Base-by-base conservation (phyloP, 2,329 filamentous ascomycete genomes). In the Aspergillus amoenus region DNA sequence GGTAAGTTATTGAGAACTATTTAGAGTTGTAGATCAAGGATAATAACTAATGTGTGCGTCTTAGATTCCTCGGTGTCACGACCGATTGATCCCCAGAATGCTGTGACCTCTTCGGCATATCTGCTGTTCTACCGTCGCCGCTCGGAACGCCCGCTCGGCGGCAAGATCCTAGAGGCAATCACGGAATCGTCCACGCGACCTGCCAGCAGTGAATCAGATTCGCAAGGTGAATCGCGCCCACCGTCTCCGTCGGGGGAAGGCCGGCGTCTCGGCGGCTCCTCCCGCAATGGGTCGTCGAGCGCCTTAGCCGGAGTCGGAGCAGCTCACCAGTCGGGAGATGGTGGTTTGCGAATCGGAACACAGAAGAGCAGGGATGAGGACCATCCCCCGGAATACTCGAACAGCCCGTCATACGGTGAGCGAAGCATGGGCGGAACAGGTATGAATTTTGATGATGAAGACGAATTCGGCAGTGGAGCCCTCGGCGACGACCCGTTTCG, bases 61-160 rank as follows among this genome's bases (percentile, higher is more conserved):
- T 15, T 66, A 96, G 93, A 97, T 75, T 89, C 90, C 7, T 85
- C 83, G 12, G 90, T 92, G 17, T 84, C 81, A 34, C 82, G 81
- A 64, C 80, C 83, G 6, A 81, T 79, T 27, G 83, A 90, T 58
- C 80, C 86, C 0, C 74, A 82, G 34, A 80, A 79, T 27, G 84
- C 91, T 8, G 84, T 96, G 5, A 89, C 90, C 4, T 77, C 84
- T 15, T 88, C 89, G 18, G 94, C 94, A 0, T 99, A 99, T 74
- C 83, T 99, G 11, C 82, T 99, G 34, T 99, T 99, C 80, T 99
- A 99, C 77, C 90, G 94, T 41, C 89, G 94, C 56, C 88, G 91
- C 62, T 91, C 91, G 5, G 81, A 84, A 7, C 76, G 76, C 60
- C 89, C 91, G 61, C 85, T 99, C 63, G 94, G 94, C 56, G 93